A percentile compares a stretch with the other conserved stretches of the same genome.
Conservation (phyloP, 2,329 filamentous ascomycete genomes). For the Aspergillus aculeatinus region DNA sequence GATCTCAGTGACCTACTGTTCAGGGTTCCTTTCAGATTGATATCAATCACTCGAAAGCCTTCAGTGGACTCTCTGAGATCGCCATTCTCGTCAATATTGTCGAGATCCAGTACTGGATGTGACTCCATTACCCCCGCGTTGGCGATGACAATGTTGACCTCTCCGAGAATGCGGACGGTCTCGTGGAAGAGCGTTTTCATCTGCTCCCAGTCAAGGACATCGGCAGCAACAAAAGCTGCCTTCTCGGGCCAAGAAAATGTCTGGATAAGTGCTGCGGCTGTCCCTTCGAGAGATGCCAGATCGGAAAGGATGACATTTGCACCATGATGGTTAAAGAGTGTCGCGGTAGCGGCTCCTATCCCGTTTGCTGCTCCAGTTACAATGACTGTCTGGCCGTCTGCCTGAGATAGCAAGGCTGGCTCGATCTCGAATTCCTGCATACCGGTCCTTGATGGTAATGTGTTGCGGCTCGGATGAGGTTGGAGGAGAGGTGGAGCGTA, state of each 20-base stretch:
- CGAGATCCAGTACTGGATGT: conserved; percentile 24
- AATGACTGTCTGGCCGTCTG: conserved; percentile 36
- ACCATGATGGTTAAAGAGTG: conserved; percentile 35
- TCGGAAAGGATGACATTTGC: conserved; percentile 45
- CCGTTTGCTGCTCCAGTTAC: conserved; percentile 45
- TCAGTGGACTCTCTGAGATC: conserved; percentile 25
- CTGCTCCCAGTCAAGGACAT: conserved; percentile 40
- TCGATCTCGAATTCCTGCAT: not conserved
- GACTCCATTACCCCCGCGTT: conserved; percentile 45
- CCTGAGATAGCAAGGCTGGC: not conserved
- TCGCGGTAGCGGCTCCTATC: conserved; percentile 44
- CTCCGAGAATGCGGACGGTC: conserved; percentile 33
- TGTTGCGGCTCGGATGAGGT: not conserved
- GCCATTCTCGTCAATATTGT: conserved; percentile 22
- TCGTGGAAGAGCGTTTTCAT: conserved; percentile 36
- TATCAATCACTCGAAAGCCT: conserved; percentile 36
- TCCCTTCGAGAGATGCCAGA: conserved; percentile 3
- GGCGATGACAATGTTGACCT: conserved; percentile 43
- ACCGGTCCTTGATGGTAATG: not conserved
- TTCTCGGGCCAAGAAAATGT: conserved; percentile 10
- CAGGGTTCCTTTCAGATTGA: conserved; percentile 48
- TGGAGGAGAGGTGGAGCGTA: not conserved
- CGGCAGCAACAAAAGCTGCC: conserved; percentile 34
- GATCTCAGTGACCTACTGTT: conserved; percentile 36
- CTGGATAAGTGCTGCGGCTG: conserved; percentile 8